Base-by-base conservation (phyloP, 192 early-diverging fungal species). In the Backusella tarrabulga region DNA sequence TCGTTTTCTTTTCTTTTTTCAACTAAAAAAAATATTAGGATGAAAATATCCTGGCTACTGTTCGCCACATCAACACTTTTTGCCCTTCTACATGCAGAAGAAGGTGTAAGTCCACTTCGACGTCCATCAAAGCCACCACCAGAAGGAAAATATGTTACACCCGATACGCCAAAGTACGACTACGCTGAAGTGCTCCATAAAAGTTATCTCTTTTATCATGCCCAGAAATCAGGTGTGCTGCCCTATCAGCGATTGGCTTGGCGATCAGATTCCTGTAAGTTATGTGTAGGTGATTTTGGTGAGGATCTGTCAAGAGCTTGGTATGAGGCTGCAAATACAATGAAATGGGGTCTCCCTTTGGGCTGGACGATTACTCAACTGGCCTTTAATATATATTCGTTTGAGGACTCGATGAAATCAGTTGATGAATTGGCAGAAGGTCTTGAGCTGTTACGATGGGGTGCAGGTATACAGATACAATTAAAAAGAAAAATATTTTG, bases 291-390 rank as follows among this genome's bases (percentile, higher is more conserved):
- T 29, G 42, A 67, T 19, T 85, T 79, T 77, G 88, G 88, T 46
- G 88, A 89, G 73, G 88, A 89, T 66, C 60, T 89, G 1, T 82
- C 79, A 7, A 80, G 80, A 50, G 88, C 80, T 29, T 89, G 87
- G 87, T 89, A 89, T 73, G 88, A 89, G 56, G 88, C 88, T 34
- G 86, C 88, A 11, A 89, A 89, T 77, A 88, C 88, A 12, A 88
- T 89, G 87, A 89, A 89, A 35, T 89, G 87, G 87, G 88, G 88
- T 54, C 77, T 84, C 7, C 88, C 88, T 2, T 79, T 87, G n/a
- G 86, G 73, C 4, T 88, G 77, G 71, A 85, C 87, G 17, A 81
- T 76, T 29, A 80, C 74, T 19, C 85, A 86, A 41, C 71, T 88
- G 68, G 85, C 83, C 4, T 89, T 85, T 79, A 88, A 87, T 75